These are phyloP conservation scores for Castanea crenata DNA, from an alignment of 306 rosid genomes.

Conservation along the genomic window DNA sequence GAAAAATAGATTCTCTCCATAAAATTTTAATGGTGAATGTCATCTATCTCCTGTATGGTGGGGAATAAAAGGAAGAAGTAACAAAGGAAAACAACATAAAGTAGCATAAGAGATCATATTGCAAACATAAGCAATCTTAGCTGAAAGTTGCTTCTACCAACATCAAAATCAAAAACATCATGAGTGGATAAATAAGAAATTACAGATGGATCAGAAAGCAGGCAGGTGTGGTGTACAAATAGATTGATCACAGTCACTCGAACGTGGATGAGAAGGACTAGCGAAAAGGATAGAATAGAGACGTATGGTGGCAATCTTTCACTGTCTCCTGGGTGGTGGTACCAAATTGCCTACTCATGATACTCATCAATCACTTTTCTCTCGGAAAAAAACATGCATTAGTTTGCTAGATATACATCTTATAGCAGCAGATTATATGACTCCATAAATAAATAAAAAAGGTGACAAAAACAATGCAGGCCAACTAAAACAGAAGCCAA, in stretches of 20 bases:
- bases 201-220: background rate
- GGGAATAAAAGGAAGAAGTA: no score
- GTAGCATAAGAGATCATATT: background rate
- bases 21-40: no score
- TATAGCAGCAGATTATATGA: background rate
- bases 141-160: background rate
- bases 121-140: background rate
- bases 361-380: constrained; percentile 24
- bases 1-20: no score
- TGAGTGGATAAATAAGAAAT: background rate
- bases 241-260: background rate
- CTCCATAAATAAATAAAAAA: background rate
- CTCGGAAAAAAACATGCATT: background rate
- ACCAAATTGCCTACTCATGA: constrained; percentile 17
- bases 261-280: constrained; percentile 30
- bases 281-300: constrained; percentile 6
- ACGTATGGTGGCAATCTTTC: constrained; percentile 13
- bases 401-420: background rate
- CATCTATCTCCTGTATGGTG: no score
- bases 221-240: background rate
- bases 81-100: no score
- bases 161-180: background rate
- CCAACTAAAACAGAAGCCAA: background rate
- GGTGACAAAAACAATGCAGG: background rate
- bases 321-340: constrained; percentile 29